Evolutionary conservation across 768 basidiomycete genomes (phyloP), one percentile per base, ranked within the genome.

Genomic region (Hemileccinum impolitum): DNA sequence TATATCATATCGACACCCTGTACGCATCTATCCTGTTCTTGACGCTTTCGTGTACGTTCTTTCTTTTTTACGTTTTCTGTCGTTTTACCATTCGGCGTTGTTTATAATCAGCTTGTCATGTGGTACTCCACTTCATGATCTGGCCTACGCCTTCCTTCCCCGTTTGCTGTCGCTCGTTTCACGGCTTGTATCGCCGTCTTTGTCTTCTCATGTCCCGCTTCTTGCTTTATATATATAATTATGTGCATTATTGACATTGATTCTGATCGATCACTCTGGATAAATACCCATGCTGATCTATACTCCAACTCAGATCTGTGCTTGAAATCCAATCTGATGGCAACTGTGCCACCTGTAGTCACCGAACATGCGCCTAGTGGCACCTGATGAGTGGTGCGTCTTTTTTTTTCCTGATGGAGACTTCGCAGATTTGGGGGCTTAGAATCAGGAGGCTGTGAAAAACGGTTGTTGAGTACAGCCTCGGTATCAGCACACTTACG

Each of bases 111-210:
- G 35, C 31, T 45, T 45, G 51, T 51, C 39, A 40, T 42, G 18
- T 25, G 35, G 44, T 45, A 34, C 15, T 50, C 50, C 55, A 34
- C 15, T 50, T 48, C 55, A 53, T 57, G 52, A 48, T 49, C 13
- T 39, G 59, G 53, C 43, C 28, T 60, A 43, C 44, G 17, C 30
- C 17, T 38, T 23, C 7, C 6, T 31, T n/a, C 31, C 28, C 11
- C n/a, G 19, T 50, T 59, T 23, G 2, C 14, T 32, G 49, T 42
- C 50, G 32, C 52, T 60, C 59, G 6, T 52, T 59, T 48, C 50
- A 43, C 55, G 55, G 47, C 48, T 34, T 38, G 31, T 25, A 21
- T 39, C 32, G 45, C 26, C 38, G 53, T 15, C 32, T 12, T 36
- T 17, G n/a, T 7, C 14, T 23, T 8, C 45, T 45, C 25, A 19